Conservation (phyloP, 1,284 basidiomycete species). For the Agroathelia rolfsii region DNA sequence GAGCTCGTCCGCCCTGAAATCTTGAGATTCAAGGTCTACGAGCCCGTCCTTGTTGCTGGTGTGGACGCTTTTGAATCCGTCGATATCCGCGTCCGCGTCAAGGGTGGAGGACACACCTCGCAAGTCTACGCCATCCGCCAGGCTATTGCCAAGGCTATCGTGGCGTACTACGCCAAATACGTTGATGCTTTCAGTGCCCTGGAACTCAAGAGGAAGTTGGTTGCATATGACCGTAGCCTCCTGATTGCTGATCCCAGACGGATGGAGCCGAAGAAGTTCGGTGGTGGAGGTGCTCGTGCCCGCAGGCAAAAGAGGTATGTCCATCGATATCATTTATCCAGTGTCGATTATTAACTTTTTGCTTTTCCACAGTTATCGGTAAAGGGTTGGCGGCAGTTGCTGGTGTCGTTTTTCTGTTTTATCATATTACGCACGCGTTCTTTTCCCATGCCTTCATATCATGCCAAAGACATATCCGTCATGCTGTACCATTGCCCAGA, state of each 20-base stretch:
- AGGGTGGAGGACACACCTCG: slow-evolving; percentile 99
- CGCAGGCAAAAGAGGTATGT: slow-evolving; percentile 88
- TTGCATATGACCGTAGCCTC: slow-evolving; percentile 90
- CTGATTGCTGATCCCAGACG: slow-evolving; percentile 97
- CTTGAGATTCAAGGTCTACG: slow-evolving; percentile 97
- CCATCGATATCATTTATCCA: slow-evolving; percentile 4
- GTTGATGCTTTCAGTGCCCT: slow-evolving; percentile 95
- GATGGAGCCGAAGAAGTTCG: slow-evolving; percentile 99
- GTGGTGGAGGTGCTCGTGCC: slow-evolving; percentile 92
- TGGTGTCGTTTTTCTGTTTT: slow-evolving; percentile 30
- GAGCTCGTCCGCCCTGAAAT: slow-evolving; percentile 90
- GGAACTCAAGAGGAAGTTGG: slow-evolving; percentile 93
- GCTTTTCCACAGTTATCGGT: slow-evolving; percentile 69
- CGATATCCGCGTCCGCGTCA: slow-evolving; percentile 97
- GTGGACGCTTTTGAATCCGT: slow-evolving; percentile 78
- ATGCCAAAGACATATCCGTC: slow-evolving; percentile 23
- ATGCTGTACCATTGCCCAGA: too few species aligned
- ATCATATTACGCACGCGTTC: slow-evolving; percentile 33
- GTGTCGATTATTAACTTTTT: slow-evolving; percentile 4
- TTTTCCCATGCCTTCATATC: slow-evolving; percentile 37
- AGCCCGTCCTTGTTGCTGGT: slow-evolving; percentile 84
- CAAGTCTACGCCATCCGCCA: slow-evolving; percentile 99
- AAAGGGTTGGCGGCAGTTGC: slow-evolving; percentile 35
- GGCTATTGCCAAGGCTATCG: slow-evolving; percentile 96
- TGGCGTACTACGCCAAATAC: slow-evolving; percentile 99